Base-by-base conservation (phyloP, 164 flowering plant species). In the Paratinospora sagittata region DNA sequence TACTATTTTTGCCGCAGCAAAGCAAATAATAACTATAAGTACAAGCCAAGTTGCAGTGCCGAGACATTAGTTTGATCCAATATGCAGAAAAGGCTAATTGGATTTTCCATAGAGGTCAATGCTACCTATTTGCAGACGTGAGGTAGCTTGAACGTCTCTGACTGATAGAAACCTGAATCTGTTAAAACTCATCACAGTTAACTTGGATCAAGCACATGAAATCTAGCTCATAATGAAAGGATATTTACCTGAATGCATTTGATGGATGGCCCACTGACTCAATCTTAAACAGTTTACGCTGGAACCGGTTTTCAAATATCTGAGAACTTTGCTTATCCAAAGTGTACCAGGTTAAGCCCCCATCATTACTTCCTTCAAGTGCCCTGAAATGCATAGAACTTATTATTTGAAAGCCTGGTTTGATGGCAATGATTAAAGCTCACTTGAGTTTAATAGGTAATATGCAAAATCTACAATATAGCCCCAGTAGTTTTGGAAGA, bases 331-430 rank as follows among this genome's bases (percentile, higher is more conserved):
- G 97, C 70, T 81, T 61, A 73, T 95, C 99, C 80, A 95, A 71
- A 66, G 84, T 41, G 72, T 72, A 77, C 99, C 99, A 95, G 71
- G 75, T 90, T 19, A 83, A 77, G 64, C 98, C 99, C 37, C 86
- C 93, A 77, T 95, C 93, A 65, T 73, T 71, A 60, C 96, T 95
- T 80, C 99, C 97, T 74, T 95, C 98, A 8, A 95, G 68, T 70
- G 92, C 77, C 99, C 99, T 92, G 77, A 57, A 74, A 62, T 55
- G 60, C 23, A 66, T 24, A 67, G 34, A 49, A 47, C 8, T 27
- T 26, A 16, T 39, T 16, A 30, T 47, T 47, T 30, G 5, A 34
- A 70, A 30, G 6, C 60, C 60, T 27, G 36, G 36, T 37, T 12
- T 65, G 21, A 66, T n/a, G 41, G 57, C 30, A 43, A 43, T 11